Conservation (phyloP, 306 rosid genomes). For the Glycine soja region DNA sequence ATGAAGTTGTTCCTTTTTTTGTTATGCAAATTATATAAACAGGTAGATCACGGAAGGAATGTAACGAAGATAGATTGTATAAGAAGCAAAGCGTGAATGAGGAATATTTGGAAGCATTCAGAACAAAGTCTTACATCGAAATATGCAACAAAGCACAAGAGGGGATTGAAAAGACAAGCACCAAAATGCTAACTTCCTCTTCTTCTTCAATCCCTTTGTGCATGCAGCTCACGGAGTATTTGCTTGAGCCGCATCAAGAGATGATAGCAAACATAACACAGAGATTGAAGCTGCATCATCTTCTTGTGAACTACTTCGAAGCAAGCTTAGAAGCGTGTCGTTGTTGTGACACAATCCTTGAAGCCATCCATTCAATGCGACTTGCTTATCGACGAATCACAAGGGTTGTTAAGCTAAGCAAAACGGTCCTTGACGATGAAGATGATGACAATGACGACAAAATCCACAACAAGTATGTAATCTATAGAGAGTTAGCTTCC, state of each 20-base stretch:
- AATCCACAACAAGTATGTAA: slow-evolving; percentile 29
- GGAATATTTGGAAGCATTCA: slow-evolving; percentile 76
- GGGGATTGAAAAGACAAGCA: slow-evolving; percentile 32
- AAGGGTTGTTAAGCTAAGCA: slow-evolving; percentile 51
- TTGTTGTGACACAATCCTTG: slow-evolving; percentile 69
- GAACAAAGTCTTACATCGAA: slow-evolving; percentile 81
- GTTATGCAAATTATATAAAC: slow-evolving; percentile 43
- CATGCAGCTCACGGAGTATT: slow-evolving; percentile 49
- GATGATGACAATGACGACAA: too few species aligned
- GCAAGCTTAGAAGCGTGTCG: slow-evolving; percentile 74
- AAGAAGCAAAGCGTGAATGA: slow-evolving; percentile 70
- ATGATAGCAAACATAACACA: slow-evolving; percentile 51
- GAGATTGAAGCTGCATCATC: slow-evolving; percentile 57
- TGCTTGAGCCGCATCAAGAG: slow-evolving; percentile 80
- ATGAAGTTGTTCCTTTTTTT: neutral
- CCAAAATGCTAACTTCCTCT: slow-evolving; percentile 20
- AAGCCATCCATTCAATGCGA: slow-evolving; percentile 60
- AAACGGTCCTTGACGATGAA: slow-evolving; percentile 18
- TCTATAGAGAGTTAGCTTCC: slow-evolving; percentile 57
- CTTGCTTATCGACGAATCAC: slow-evolving; percentile 51
- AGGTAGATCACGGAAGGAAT: slow-evolving; percentile 63
- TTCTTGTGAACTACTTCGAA: slow-evolving; percentile 74
- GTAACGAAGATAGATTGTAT: slow-evolving; percentile 54
- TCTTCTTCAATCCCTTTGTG: slow-evolving; percentile 39
- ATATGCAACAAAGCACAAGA: slow-evolving; percentile 65